Evolutionary conservation across 2,329 filamentous ascomycete species (phyloP), one percentile per base, ranked within the genome.

Genomic region (Neoarthrinium moseri): DNA sequence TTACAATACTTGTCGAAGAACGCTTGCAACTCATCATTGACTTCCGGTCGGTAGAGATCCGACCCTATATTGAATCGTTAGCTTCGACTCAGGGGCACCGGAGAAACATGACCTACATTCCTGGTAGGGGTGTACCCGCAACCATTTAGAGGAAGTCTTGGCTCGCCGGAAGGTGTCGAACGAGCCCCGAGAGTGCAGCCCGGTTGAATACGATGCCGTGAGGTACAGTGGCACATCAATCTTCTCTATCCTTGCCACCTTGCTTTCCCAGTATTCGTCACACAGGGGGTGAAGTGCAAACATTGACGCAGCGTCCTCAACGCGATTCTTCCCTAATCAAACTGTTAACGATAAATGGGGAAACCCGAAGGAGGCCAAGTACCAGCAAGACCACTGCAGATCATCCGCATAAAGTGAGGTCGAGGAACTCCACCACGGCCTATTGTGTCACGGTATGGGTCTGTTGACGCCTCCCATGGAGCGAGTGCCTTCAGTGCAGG

Each of bases 1-100:
- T 56, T 54, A n/a, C 49, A 21, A 30, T 55, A 58, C 3, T 33
- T 44, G 27, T 55, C 51, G 17, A 54, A 56, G 49, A 44, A 58
- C 36, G 33, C 22, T 11, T 53, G 52, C 3, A 61, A 37, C 7
- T 63, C 57, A 15, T 59, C 51, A 0, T 32, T 57, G 1, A 48
- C 33, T 5, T 51, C 44, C 2, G 41, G 24, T 6, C 24, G 46
- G 40, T 62, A 63, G 1, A 63, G n/a, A 34, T 63, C 60, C 10
- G 12, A 26, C 41, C 41, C 32, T 35, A 17, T 8, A 7, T 11
- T 8, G 32, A 7, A 17, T 7, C 10, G 10, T 7, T 11, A 17
- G 10, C 32, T 7, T 7, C 32, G 17, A 10, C 10, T 11, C 32
- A 7, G 10, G 26, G 17, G 18, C 10, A 7, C 32, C 32, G 18